Evolutionary conservation across 352 stramenopile genomes (phyloP).

Genomic region (Phytophthora sp.): DNA sequence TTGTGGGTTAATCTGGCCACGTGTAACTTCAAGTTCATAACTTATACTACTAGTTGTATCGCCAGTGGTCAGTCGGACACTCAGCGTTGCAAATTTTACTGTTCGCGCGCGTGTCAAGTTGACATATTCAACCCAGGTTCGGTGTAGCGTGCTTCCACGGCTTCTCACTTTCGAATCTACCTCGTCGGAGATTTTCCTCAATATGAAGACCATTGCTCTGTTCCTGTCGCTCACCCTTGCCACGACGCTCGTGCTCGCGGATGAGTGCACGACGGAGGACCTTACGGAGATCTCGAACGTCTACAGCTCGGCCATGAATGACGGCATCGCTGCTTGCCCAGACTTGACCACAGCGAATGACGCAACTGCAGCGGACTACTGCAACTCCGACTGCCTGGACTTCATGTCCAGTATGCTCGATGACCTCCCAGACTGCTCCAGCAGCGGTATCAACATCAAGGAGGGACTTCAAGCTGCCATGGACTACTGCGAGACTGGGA

Average conservation of each 20-base stretch:
- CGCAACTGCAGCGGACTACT: constrained; percentile 14
- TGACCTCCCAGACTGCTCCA: constrained; percentile 34
- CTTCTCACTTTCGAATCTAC: constrained; percentile 20
- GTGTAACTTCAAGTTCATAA: too few species aligned
- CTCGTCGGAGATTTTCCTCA: constrained; percentile 1
- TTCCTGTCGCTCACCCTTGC: not conserved
- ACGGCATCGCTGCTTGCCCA: constrained; percentile 15
- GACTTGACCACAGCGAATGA: constrained; percentile 16
- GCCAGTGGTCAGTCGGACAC: too few species aligned
- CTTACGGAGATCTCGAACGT: constrained; percentile 16
- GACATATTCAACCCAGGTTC: constrained; percentile 2
- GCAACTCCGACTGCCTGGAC: constrained; percentile 21
- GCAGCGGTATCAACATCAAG: constrained; percentile 32
- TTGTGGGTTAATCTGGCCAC: too few species aligned
- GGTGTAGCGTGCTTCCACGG: not conserved
- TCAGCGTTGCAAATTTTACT: constrained; percentile 11
- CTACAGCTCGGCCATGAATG: constrained; percentile 22
- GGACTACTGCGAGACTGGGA: constrained; percentile 26
- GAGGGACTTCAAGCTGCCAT: constrained; percentile 15
- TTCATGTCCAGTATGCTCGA: constrained; percentile 23
- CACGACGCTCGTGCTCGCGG: constrained; percentile 4
- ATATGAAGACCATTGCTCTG: constrained; percentile 19
- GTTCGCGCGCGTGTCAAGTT: not conserved
- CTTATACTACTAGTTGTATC: too few species aligned
- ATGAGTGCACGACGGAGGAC: constrained; percentile 30